These are phyloP conservation scores for Thinopyrum elongatum DNA, from an alignment of 176 grass and related monocot species.

Conservation along the genomic window DNA sequence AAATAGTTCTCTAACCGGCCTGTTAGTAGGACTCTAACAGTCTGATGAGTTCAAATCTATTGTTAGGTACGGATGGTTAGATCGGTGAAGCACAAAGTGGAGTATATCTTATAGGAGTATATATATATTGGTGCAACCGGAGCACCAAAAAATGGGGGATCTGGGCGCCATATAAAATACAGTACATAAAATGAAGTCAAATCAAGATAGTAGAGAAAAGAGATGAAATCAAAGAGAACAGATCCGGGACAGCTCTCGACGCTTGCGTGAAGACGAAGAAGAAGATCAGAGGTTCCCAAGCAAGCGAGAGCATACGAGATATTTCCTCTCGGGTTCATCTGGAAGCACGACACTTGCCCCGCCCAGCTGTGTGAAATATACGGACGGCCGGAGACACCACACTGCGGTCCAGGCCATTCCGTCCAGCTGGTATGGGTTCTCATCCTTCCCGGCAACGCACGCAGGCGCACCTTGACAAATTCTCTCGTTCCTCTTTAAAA, in stretches of 20 bases:
- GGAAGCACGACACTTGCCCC: not conserved
- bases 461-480: slow-evolving; percentile 1
- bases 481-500: not conserved
- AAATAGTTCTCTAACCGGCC: not conserved
- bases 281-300: not conserved
- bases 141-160: not conserved
- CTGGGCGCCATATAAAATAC: not conserved
- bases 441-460: not conserved
- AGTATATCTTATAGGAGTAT: too few relatives aligned
- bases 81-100: not conserved
- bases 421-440: not conserved
- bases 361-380: not conserved
- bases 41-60: too few relatives aligned
- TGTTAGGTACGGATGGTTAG: not conserved
- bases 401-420: not conserved
- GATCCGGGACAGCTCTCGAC: not conserved
- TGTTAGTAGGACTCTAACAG: not conserved
- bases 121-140: not conserved
- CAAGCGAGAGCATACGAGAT: not conserved
- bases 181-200: not conserved
- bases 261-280: not conserved
- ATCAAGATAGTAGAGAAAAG: not conserved
- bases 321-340: not conserved
- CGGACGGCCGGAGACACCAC: not conserved
- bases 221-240: not conserved